Evolutionary conservation across 176 grass and related monocot species (phyloP).

Genomic region (Ensete ventricosum): DNA sequence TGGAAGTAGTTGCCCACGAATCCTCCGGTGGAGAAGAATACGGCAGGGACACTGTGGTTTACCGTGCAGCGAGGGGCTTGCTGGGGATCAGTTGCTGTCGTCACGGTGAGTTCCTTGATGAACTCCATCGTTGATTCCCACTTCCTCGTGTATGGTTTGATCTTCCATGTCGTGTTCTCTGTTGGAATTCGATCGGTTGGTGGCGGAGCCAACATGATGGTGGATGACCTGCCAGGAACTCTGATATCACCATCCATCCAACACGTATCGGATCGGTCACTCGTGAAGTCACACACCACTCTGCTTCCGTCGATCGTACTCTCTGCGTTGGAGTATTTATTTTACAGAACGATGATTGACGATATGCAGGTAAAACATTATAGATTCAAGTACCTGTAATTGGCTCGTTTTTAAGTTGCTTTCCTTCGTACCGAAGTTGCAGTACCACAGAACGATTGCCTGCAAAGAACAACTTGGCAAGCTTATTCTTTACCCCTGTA

Average conservation of each 20-base stretch:
- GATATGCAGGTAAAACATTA: background rate
- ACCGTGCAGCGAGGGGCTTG: slow-evolving; percentile 27
- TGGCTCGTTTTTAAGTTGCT: too few species aligned
- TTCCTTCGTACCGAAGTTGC: too few species aligned
- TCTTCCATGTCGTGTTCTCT: slow-evolving; percentile 16
- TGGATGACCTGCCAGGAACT: slow-evolving; percentile 31
- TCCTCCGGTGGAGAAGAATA: slow-evolving; percentile 50
- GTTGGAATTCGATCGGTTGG: background rate
- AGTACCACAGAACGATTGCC: too few species aligned
- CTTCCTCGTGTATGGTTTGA: slow-evolving; percentile 53
- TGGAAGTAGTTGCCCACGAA: slow-evolving; percentile 53
- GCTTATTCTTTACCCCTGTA: too few species aligned
- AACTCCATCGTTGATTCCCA: slow-evolving; percentile 9
- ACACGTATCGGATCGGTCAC: slow-evolving; percentile 29
- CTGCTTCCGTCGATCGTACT: background rate
- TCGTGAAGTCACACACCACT: slow-evolving; percentile 38
- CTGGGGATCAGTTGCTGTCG: background rate
- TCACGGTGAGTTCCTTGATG: slow-evolving; percentile 25
- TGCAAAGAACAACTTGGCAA: too few species aligned
- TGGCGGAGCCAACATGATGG: slow-evolving; percentile 32
- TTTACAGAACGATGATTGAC: background rate
- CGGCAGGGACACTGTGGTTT: slow-evolving; percentile 33
- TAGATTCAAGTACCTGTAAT: background rate
- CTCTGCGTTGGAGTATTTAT: background rate
- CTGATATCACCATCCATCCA: slow-evolving; percentile 52